Percentiles rank a stretch among this genome's conserved stretches.
Evolutionary conservation across 2,329 filamentous ascomycete species (phyloP).

Genomic region (Talaromyces sp.): DNA sequence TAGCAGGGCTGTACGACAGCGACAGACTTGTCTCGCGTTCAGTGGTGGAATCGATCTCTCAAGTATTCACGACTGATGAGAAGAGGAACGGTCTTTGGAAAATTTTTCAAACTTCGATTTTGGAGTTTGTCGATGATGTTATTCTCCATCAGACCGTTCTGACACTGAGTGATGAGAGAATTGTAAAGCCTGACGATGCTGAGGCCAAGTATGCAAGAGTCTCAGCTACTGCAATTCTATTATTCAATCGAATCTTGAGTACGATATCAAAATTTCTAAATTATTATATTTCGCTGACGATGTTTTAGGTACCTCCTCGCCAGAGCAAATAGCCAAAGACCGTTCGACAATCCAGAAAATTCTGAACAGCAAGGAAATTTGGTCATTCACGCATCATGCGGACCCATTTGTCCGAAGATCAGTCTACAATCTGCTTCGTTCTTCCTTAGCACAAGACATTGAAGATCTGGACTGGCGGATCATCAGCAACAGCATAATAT

Average conservation of each 20-base stretch:
- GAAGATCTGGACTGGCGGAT: conserved; percentile 59
- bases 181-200: conserved; percentile 77
- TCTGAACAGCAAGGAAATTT: conserved; percentile 60
- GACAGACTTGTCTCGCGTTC: conserved; percentile 72
- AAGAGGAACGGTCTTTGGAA: conserved; percentile 75
- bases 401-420: conserved; percentile 59
- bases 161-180: conserved; percentile 85
- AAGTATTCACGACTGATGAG: conserved; percentile 74
- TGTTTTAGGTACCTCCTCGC: conserved; percentile 31
- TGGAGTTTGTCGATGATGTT: conserved; percentile 77
- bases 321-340: conserved; percentile 58
- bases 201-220: conserved; percentile 83
- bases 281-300: conserved; percentile 18
- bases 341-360: conserved; percentile 62
- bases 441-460: conserved; percentile 48
- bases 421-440: conserved; percentile 55
- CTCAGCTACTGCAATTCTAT: conserved; percentile 56
- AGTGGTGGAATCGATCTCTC: conserved; percentile 71
- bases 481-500: conserved; percentile 67
- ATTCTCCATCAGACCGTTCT: conserved; percentile 72
- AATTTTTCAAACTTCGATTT: conserved; percentile 73
- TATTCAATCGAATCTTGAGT: conserved; percentile 55
- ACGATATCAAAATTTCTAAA: conserved; percentile 16
- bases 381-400: conserved; percentile 56
- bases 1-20: conserved; percentile 82